These are phyloP conservation scores for Candida incommunis DNA, from an alignment of 805 yeast genomes.

Conservation along the genomic window DNA sequence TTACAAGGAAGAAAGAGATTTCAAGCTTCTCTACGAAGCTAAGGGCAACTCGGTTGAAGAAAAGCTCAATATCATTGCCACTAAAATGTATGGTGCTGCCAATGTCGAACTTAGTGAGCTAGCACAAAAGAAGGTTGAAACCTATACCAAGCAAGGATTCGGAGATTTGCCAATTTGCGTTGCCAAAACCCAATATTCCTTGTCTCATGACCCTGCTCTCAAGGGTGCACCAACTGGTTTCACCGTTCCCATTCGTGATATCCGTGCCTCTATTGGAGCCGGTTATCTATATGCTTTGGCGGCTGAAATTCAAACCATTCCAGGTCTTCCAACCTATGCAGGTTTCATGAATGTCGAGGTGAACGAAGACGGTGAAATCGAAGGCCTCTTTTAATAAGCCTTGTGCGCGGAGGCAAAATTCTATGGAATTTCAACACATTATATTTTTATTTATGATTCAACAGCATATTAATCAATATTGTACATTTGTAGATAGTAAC, in stretches of 20 bases:
- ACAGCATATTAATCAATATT: conserved; percentile 1
- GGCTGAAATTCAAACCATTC: conserved; percentile 93
- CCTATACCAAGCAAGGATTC: conserved; percentile 77
- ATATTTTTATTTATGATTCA: not conserved
- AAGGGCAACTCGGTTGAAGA: conserved; percentile 58
- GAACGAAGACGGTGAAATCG: conserved; percentile 81
- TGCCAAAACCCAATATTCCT: conserved; percentile 94
- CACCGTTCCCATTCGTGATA: conserved; percentile 86
- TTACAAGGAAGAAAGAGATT: conserved; percentile 28
- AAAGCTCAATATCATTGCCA: conserved; percentile 67
- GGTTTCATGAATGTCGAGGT: conserved; percentile 97
- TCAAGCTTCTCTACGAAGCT: conserved; percentile 56
- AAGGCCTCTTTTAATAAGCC: conserved; percentile 67
- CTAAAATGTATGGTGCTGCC: conserved; percentile 86
- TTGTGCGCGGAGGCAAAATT: not conserved
- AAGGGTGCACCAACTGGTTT: conserved; percentile 94
- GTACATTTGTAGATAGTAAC: too few species aligned
- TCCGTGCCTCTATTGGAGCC: conserved; percentile 90
- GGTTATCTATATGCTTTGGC: conserved; percentile 94
- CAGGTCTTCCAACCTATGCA: conserved; percentile 90
- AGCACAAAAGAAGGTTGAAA: conserved; percentile 70
- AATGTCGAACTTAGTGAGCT: conserved; percentile 68
- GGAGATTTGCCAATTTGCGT: conserved; percentile 87
- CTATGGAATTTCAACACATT: not conserved
- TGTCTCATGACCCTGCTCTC: conserved; percentile 84